A percentile compares a stretch with the other conserved stretches of the same genome.
Conservation (phyloP, 352 stramenopile species). For the Phytophthora citricola region DNA sequence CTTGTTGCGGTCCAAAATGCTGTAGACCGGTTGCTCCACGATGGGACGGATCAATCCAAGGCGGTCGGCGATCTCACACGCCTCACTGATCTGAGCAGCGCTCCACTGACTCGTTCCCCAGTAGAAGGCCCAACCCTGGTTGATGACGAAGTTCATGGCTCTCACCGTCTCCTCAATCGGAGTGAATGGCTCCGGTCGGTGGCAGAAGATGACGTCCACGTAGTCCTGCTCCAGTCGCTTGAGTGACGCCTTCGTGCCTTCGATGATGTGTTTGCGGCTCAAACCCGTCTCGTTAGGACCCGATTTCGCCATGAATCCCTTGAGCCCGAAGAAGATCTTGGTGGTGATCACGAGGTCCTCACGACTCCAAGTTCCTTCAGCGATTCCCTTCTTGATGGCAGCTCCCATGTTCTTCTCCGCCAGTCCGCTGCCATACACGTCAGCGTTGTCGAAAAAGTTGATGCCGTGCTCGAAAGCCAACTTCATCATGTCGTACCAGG, state of each 20-base stretch:
- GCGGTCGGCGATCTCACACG: conserved; percentile 46
- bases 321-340: conserved; percentile 61
- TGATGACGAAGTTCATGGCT: conserved; percentile 39
- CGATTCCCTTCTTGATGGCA: conserved; percentile 43
- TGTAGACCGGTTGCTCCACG: conserved; percentile 61
- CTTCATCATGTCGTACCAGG: conserved; percentile 42
- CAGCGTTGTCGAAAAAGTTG: conserved; percentile 63
- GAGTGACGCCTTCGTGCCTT: conserved; percentile 49
- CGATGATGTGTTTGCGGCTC: conserved; percentile 53
- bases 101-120: conserved; percentile 61
- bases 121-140: conserved; percentile 47
- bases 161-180: conserved; percentile 24
- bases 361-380: conserved; percentile 19
- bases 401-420: conserved; percentile 43
- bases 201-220: conserved; percentile 52
- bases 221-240: conserved; percentile 48
- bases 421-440: conserved; percentile 39
- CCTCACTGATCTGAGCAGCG: conserved; percentile 49
- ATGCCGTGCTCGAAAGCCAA: conserved; percentile 48
- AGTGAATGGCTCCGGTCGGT: conserved; percentile 36
- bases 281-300: conserved; percentile 33
- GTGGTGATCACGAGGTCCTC: conserved; percentile 65
- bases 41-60: conserved; percentile 38
- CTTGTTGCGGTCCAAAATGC: conserved; percentile 50
- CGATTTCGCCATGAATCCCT: not conserved